A percentile compares a stretch with the other conserved stretches of the same genome.
These are phyloP conservation scores for Geoglossum cookeanum DNA, from an alignment of 2,329 filamentous ascomycete genomes.

Conservation along the genomic window DNA sequence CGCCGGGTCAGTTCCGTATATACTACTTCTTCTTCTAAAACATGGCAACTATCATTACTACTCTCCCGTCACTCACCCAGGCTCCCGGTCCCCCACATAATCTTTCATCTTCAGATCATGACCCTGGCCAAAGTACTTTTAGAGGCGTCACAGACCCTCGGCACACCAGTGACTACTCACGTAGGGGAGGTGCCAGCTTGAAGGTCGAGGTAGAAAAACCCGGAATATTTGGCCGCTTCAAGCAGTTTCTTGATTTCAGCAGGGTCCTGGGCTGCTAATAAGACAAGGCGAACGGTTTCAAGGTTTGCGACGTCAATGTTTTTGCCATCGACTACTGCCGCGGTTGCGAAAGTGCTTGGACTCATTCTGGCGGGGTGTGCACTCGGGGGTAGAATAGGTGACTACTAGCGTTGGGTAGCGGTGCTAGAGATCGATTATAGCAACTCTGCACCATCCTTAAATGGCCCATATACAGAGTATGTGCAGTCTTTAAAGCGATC, in stretches of 20 bases:
- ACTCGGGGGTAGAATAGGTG: no score
- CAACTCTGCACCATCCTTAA: no score
- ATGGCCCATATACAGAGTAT: no score
- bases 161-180: slow-evolving; percentile 1
- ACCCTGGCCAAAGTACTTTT: slow-evolving; percentile 6
- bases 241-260: slow-evolving; percentile 6
- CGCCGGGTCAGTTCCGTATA: neutral
- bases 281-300: slow-evolving; percentile 5
- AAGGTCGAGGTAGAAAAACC: slow-evolving; percentile 9
- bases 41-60: no score
- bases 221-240: slow-evolving; percentile 5
- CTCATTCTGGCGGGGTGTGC: no score
- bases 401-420: no score
- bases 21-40: neutral
- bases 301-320: slow-evolving; percentile 4
- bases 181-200: neutral
- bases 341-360: neutral
- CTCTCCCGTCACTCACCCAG: no score
- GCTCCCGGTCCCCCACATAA: neutral
- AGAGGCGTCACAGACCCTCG: slow-evolving; percentile 1
- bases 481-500: no score
- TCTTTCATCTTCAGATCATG: slow-evolving; percentile 6
- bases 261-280: slow-evolving; percentile 1
- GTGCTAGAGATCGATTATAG: no score
- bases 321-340: neutral